Conservation (phyloP, 2,329 filamentous ascomycete species). For the Ascochyta viciae-villosae region DNA sequence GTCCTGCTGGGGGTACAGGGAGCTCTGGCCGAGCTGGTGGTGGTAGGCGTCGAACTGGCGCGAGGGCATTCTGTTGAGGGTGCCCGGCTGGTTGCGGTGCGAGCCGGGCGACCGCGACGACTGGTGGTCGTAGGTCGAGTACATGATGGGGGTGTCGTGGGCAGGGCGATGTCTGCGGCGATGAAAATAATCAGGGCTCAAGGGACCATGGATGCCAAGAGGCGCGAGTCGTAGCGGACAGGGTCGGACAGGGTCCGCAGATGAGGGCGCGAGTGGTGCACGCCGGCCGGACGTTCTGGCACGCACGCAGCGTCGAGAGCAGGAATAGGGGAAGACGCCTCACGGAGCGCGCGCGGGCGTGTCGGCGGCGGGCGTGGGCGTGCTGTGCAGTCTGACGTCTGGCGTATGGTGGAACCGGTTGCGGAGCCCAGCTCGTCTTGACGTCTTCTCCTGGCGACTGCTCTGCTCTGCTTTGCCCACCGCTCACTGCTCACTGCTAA, state of each 20-base stretch:
- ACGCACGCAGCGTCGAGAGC: background rate
- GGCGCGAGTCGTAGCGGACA: slow-evolving; percentile 20
- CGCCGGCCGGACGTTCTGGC: slow-evolving; percentile 3
- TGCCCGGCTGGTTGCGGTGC: slow-evolving; percentile 70
- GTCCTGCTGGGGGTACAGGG: slow-evolving; percentile 67
- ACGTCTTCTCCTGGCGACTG: slow-evolving; percentile 13
- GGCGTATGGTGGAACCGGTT: slow-evolving; percentile 20
- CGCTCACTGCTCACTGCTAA: no score
- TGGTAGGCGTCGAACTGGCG: slow-evolving; percentile 79
- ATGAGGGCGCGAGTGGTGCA: slow-evolving; percentile 18
- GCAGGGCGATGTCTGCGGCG: slow-evolving; percentile 21
- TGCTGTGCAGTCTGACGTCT: no score
- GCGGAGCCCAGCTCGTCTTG: slow-evolving; percentile 31
- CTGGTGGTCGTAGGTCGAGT: slow-evolving; percentile 47
- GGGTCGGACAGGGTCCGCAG: slow-evolving; percentile 23
- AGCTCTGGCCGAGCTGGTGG: slow-evolving; percentile 66
- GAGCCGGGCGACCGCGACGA: slow-evolving; percentile 75
- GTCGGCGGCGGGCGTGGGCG: slow-evolving; percentile 27
- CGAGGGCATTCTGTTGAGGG: slow-evolving; percentile 74
- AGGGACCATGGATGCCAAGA: slow-evolving; percentile 16
- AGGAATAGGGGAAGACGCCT: slow-evolving; percentile 23
- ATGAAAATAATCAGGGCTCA: slow-evolving; percentile 36
- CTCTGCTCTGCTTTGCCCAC: no score
- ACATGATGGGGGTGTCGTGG: slow-evolving; percentile 41
- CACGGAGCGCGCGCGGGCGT: slow-evolving; percentile 26